Evolutionary conservation across 1,284 basidiomycete genomes (phyloP), one percentile per base, ranked within the genome.

Genomic region (Tranzscheliella williamsii): DNA sequence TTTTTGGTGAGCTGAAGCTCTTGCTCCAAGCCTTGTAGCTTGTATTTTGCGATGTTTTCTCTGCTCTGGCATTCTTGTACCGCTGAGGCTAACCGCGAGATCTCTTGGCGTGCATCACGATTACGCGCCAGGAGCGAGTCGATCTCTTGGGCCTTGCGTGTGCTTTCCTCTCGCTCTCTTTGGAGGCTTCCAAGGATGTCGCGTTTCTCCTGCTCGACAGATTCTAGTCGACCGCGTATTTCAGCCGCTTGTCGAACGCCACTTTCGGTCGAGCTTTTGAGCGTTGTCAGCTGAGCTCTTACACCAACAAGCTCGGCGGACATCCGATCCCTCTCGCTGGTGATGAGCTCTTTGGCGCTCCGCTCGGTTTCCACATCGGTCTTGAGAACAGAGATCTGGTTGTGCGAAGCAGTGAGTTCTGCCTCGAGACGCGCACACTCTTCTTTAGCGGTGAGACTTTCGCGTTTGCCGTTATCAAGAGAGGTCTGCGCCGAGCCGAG

Each of bases 11-110:
- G 84, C 48, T 85, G 78, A 5, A 91, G 81, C 79, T 91, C 88
- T 79, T 91, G 89, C 4, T 85, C 82, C 3, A 89, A 81, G 0
- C 88, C 84, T 46, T 90, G 88, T 49, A 89, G 70, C 78, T 86
- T 89, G 82, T 89, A 91, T 87, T 58, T 70, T 34, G 53, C 55
- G 5, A 61, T 60, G 48, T 67, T 64, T 29, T 71, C 74, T 16
- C 52, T 45, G 13, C 67, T 66, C 36, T 60, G 60, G 12, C 62
- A 58, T 18, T 62, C 60, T 36, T 75, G 70, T 4, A 74, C 44
- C 17, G 67, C 67, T 12, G 63, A 63, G 15, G 57, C 34, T 23
- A 72, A 57, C 21, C 54, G 45, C 2, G 66, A 57, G 22, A 72
- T 60, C 38, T 75, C 67, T 16, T 65, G 46, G 23, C 73, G 64